phyloP scores from a whole-genome alignment of 225 moss, liverwort and hornwort species.

The Takakia lepidozioides region DNA sequence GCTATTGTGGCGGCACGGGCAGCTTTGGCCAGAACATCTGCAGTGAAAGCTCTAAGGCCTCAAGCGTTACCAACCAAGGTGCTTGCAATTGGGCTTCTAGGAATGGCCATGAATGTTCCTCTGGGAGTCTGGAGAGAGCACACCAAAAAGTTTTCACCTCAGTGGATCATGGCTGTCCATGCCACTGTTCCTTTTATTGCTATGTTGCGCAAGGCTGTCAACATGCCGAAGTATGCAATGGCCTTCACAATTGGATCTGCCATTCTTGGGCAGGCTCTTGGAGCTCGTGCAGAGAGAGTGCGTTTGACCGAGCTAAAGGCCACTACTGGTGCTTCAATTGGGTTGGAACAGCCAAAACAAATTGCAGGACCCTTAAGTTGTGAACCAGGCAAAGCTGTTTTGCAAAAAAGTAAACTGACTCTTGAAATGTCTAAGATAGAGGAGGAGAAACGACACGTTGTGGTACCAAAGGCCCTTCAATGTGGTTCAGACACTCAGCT shows the following conservation, averaged over 20 bases:
- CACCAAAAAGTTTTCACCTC: conserved; percentile 88
- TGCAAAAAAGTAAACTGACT: conserved; percentile 4
- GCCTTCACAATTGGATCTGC: conserved; percentile 94
- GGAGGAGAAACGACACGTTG: conserved; percentile 3
- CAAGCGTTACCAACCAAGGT: conserved; percentile 90
- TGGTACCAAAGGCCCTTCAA: conserved; percentile 7
- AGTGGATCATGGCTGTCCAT: conserved; percentile 93
- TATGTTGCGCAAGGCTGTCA: conserved; percentile 93
- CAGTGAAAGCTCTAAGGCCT: conserved; percentile 76
- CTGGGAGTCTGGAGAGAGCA: conserved; percentile 92
- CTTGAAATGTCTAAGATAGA: conserved; percentile 2
- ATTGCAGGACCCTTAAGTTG: not conserved
- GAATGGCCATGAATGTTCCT: conserved; percentile 91
- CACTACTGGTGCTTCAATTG: not conserved
- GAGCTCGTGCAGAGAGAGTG: conserved; percentile 82
- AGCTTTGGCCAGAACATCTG: conserved; percentile 63
- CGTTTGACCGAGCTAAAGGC: conserved; percentile 29
- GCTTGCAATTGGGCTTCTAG: conserved; percentile 79
- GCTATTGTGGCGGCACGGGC: conserved; percentile 89
- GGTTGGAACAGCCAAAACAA: not conserved
- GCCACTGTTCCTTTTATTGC: conserved; percentile 96
- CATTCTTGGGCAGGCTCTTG: conserved; percentile 85
- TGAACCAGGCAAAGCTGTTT: not conserved
- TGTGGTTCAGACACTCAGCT: conserved; percentile 21
- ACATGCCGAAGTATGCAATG: conserved; percentile 95